Evolutionary conservation across 805 yeast species (phyloP), one percentile per base, ranked within the genome.

Genomic region (Cyberlindnera sargentensis): DNA sequence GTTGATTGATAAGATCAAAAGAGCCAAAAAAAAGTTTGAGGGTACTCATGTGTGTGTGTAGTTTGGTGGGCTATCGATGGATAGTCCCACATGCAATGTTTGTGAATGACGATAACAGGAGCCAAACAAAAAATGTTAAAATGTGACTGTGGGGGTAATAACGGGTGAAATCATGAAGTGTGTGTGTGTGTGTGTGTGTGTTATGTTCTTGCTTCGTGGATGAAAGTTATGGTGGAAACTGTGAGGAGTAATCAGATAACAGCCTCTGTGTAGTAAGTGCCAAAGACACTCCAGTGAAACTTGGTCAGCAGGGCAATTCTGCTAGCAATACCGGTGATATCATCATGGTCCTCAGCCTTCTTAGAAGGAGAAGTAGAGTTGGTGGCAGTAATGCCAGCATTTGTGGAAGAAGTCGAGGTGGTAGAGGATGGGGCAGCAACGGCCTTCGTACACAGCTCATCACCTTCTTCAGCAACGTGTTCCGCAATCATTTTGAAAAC

Each of bases 251-350:
- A 6, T 41, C 33, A 45, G 43, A 36, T 33, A 36, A 45, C 31
- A 34, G 46, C 40, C 10, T 29, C 27, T 8, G 45, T 32, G 41
- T 87, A 87, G 64, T 81, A 80, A 36, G 72, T 72, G 30, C 86
- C 89, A 63, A 87, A 86, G 9, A 87, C 95, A 44, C 76, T 80
- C 86, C 89, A 82, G 62, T 87, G 95, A 65, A 87, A 82, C 46
- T 79, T 81, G 39, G 78, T 77, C 45, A 87, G 36, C 7, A 57
- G 47, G 2, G 56, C 71, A 11, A 84, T 78, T 46, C 80, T 73
- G 41, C 84, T 66, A 52, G 85, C 75, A 41, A 73, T 73, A 35
- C 80, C 75, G 41, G 81, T 71, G 50, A 73, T 71, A 39, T 71
- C 73, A 51, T 82, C 68, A 50, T 82, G 90, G n/a, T 67, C 73